Conservation (phyloP, 2,329 filamentous ascomycete genomes). For the Neonectria coccinea region DNA sequence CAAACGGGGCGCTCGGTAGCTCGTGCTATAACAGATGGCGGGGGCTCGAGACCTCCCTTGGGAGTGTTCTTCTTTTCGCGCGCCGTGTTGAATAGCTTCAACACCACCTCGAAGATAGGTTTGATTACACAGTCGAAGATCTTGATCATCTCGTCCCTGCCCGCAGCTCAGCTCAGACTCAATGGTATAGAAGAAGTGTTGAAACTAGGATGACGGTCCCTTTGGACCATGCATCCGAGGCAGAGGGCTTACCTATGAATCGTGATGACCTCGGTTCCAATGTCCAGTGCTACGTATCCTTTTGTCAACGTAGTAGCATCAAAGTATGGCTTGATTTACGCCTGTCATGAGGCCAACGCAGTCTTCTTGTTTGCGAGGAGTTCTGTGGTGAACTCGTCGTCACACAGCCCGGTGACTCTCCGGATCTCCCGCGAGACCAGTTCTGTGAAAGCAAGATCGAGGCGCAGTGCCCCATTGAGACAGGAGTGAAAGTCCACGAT, state of each 20-base stretch:
- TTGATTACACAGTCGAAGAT: not conserved
- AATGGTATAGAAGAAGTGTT: not conserved
- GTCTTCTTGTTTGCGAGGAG: accelerated
- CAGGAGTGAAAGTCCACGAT: too few relatives aligned
- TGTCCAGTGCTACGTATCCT: not conserved
- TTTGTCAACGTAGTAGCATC: not conserved
- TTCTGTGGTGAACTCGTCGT: accelerated
- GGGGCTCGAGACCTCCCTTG: not conserved
- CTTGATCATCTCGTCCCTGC: not conserved
- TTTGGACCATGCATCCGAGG: too few relatives aligned
- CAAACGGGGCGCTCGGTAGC: not conserved
- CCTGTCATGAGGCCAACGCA: not conserved
- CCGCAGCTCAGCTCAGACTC: not conserved
- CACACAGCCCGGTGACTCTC: not conserved
- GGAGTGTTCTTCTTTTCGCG: not conserved
- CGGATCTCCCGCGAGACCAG: not conserved
- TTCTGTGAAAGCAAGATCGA: too few relatives aligned
- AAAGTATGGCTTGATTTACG: accelerated
- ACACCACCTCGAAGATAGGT: not conserved
- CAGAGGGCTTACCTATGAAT: not conserved
- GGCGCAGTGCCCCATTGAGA: too few relatives aligned
- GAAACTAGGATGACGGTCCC: too few relatives aligned
- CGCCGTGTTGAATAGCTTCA: not conserved
- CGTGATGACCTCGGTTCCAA: accelerated
- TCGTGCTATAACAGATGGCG: not conserved